These are phyloP conservation scores for Aspergillus incahuasiensis DNA, from an alignment of 495 filamentous ascomycete genomes.

Conservation along the genomic window DNA sequence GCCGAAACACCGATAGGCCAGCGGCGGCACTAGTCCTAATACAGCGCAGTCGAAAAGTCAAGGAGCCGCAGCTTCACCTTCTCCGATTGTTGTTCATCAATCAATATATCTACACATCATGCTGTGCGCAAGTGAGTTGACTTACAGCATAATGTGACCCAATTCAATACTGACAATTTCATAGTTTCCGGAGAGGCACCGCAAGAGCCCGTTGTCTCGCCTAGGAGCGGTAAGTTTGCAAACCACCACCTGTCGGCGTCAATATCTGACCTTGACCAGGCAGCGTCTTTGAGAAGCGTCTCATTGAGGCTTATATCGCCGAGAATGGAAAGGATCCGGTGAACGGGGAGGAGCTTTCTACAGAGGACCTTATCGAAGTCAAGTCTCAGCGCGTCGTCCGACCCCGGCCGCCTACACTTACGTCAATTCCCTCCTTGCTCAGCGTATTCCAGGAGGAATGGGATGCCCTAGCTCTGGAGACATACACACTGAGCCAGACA, in stretches of 20 bases:
- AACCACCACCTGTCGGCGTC: constrained; percentile 14
- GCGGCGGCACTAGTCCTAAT: constrained; percentile 35
- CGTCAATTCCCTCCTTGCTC: constrained; percentile 93
- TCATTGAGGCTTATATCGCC: constrained; percentile 91
- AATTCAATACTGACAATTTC: constrained; percentile 21
- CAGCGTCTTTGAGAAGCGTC: constrained; percentile 86
- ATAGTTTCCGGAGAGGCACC: constrained; percentile 96
- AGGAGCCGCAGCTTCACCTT: constrained; percentile 36
- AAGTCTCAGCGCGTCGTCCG: constrained; percentile 76
- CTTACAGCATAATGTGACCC: background rate
- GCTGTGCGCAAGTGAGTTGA: constrained; percentile 70
- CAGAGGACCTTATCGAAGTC: constrained; percentile 82
- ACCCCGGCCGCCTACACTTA: constrained; percentile 89
- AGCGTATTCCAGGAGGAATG: constrained; percentile 98
- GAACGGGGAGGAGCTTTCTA: constrained; percentile 80
- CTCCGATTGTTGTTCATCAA: constrained; percentile 25
- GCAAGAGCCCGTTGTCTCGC: constrained; percentile 88
- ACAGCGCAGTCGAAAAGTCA: constrained; percentile 40
- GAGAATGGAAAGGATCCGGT: constrained; percentile 94
- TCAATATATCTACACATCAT: constrained; percentile 37
- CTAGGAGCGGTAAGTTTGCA: constrained; percentile 73
- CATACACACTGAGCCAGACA: constrained; percentile 83
- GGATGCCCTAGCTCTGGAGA: constrained; percentile 88
- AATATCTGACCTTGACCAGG: constrained; percentile 48
- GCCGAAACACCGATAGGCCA: constrained; percentile 18